Evolutionary conservation across 2,329 filamentous ascomycete genomes (phyloP).

Genomic region (Harringtonia lauricola): DNA sequence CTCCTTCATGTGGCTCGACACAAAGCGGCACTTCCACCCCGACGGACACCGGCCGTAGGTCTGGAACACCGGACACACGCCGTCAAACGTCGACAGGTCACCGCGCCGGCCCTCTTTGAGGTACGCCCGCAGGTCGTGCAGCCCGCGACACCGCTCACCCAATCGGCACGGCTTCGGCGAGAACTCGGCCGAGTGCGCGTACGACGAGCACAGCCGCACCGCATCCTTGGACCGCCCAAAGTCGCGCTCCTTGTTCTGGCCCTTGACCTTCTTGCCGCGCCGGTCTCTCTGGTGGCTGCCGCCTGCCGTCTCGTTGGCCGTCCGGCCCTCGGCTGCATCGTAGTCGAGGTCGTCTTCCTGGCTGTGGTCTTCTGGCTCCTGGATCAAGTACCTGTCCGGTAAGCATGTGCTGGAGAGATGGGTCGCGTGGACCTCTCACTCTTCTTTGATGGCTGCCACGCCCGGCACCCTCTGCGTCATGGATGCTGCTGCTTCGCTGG

Average conservation of each 20-base stretch:
- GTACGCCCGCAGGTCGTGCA: slow-evolving; percentile 80
- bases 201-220: slow-evolving; percentile 65
- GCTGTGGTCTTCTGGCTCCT: not conserved
- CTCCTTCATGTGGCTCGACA: slow-evolving; percentile 77
- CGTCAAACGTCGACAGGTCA: slow-evolving; percentile 65
- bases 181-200: slow-evolving; percentile 65
- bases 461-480: slow-evolving; percentile 33
- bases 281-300: slow-evolving; percentile 17
- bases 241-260: slow-evolving; percentile 73
- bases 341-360: slow-evolving; percentile 26
- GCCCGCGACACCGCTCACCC: slow-evolving; percentile 69
- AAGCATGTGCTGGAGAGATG: not conserved
- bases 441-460: slow-evolving; percentile 60
- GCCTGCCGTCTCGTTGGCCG: slow-evolving; percentile 11
- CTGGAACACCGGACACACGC: slow-evolving; percentile 74
- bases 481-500: slow-evolving; percentile 5
- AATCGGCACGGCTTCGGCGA: slow-evolving; percentile 67
- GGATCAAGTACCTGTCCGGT: slow-evolving; percentile 28
- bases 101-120: slow-evolving; percentile 69
- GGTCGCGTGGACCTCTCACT: slow-evolving; percentile 32
- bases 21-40: slow-evolving; percentile 93
- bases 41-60: slow-evolving; percentile 64
- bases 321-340: slow-evolving; percentile 36
- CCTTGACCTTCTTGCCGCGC: slow-evolving; percentile 40
- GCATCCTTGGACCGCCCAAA: slow-evolving; percentile 74